A percentile compares a stretch with the other conserved stretches of the same genome.
phyloP scores from a whole-genome alignment of 1,284 basidiomycete genomes.

The Leccinum fallax region DNA sequence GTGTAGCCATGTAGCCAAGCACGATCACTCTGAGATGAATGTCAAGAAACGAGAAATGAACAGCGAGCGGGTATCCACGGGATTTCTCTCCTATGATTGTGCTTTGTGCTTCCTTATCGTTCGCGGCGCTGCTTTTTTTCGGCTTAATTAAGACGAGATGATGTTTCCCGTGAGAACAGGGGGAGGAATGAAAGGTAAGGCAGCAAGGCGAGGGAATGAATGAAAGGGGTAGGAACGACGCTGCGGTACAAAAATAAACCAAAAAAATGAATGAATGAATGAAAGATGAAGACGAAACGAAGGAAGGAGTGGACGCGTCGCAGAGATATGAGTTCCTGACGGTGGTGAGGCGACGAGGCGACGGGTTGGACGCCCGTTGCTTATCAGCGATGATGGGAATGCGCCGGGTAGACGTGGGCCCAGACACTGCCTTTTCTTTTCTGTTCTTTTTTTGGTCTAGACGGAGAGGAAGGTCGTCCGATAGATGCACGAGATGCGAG shows the following conservation, averaged over 20 bases:
- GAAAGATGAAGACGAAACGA: slow-evolving; percentile 5
- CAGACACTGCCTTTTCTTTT: slow-evolving; percentile 4
- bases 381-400: slow-evolving; percentile 12
- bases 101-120: not conserved
- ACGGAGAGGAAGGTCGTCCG: not conserved
- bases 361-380: not conserved
- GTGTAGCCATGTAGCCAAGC: not conserved
- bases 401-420: slow-evolving; percentile 7
- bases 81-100: not conserved
- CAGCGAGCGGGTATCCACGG: not conserved
- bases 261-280: not conserved
- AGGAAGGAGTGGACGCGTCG: not conserved
- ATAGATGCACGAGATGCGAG: not conserved
- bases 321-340: slow-evolving; percentile 6
- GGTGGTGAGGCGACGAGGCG: not conserved
- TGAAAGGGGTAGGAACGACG: not conserved
- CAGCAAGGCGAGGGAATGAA: not conserved
- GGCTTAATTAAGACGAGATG: not conserved
- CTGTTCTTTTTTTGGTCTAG: not conserved
- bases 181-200: not conserved
- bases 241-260: not conserved
- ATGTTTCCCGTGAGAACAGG: not conserved
- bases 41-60: not conserved
- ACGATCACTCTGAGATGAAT: not conserved
- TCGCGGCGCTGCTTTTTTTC: not conserved